Evolutionary conservation across 306 rosid genomes (phyloP).

Genomic region (Canavalia gladiata): DNA sequence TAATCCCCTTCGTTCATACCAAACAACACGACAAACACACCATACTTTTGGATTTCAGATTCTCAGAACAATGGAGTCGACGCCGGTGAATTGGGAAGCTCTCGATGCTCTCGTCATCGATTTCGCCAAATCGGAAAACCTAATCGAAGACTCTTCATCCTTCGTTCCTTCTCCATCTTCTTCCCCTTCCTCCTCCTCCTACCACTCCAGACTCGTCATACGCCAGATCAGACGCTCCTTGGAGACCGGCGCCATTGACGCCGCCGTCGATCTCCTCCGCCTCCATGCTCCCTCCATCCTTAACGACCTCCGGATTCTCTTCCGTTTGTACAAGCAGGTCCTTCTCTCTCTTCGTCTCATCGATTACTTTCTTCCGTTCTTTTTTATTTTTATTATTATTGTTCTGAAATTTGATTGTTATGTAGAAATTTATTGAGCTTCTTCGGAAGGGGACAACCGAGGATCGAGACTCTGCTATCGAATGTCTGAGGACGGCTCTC

Average conservation of each 20-base stretch:
- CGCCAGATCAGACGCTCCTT: constrained; percentile 85
- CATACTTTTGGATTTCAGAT: constrained; percentile 36
- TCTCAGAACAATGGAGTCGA: constrained; percentile 57
- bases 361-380: not conserved
- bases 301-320: constrained; percentile 84
- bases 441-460: constrained; percentile 82
- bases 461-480: constrained; percentile 87
- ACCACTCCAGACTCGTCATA: constrained; percentile 79
- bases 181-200: constrained; percentile 80
- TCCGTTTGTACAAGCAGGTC: constrained; percentile 97
- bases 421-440: constrained; percentile 91
- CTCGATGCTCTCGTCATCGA: constrained; percentile 85
- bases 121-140: constrained; percentile 93
- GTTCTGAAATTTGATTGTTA: constrained; percentile 18
- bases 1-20: constrained; percentile 10
- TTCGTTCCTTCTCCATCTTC: constrained; percentile 55
- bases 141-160: constrained; percentile 65
- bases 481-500: constrained; percentile 81
- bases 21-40: not conserved
- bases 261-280: constrained; percentile 77
- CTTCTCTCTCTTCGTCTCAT: not conserved
- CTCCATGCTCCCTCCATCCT: constrained; percentile 87
- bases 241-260: constrained; percentile 77
- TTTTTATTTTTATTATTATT: not conserved
- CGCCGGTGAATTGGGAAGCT: constrained; percentile 93